Conservation (phyloP, 2,329 filamentous ascomycete species). For the Alternaria sp. region DNA sequence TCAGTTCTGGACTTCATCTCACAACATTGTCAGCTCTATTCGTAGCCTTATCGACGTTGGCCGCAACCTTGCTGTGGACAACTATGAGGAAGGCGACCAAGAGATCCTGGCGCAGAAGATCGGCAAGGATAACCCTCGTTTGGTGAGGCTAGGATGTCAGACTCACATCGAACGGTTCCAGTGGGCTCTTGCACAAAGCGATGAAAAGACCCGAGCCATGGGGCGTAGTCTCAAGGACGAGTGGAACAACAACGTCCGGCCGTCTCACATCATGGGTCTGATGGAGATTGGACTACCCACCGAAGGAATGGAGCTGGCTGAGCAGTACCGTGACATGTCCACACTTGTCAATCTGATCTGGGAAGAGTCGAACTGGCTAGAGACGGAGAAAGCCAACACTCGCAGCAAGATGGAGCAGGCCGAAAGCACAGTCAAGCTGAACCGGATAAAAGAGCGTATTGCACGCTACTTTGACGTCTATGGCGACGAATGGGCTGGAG, state of each 20-base stretch:
- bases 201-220: conserved; percentile 58
- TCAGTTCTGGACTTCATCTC: conserved; percentile 84
- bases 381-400: conserved; percentile 37
- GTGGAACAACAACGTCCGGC: conserved; percentile 51
- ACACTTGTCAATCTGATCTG: conserved; percentile 64
- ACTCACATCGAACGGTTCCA: conserved; percentile 66
- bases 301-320: conserved; percentile 67
- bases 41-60: conserved; percentile 53
- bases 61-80: conserved; percentile 51
- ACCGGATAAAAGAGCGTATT: conserved; percentile 55
- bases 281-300: conserved; percentile 62
- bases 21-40: conserved; percentile 53
- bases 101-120: conserved; percentile 57
- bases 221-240: conserved; percentile 58
- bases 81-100: conserved; percentile 48
- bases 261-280: conserved; percentile 53
- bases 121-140: conserved; percentile 52
- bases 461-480: conserved; percentile 68
- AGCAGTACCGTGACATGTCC: conserved; percentile 69
- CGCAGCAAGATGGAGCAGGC: conserved; percentile 49
- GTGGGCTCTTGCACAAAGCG: conserved; percentile 64
- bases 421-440: conserved; percentile 51
- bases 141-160: conserved; percentile 66
- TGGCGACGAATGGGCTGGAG: conserved; percentile 72
- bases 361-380: conserved; percentile 55